Evolutionary conservation across 345 rosid species (phyloP), one percentile per base, ranked within the genome.

Genomic region (Eutrema heterophyllum): DNA sequence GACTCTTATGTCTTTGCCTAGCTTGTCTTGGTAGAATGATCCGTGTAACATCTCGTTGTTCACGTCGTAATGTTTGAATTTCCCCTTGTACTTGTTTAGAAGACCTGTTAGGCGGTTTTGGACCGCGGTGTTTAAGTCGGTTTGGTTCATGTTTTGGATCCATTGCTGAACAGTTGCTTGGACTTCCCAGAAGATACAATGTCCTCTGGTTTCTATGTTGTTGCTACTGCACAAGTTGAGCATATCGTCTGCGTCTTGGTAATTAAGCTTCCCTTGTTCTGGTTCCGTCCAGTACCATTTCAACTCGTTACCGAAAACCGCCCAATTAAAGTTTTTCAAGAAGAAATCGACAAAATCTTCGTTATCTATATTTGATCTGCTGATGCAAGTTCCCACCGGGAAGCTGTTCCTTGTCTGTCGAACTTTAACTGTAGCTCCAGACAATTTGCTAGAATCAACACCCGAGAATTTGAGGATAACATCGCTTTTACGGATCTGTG

Each of bases 231-330:
- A 94, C 54, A 91, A 66, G 48, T 77, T 89, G 53, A 94, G 69
- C 99, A 94, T 83, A 65, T 92, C 97, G 61, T 94, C 99, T 5
- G 97, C 99, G 56, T 94, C 97, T 74, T 76, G 87, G 79, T 90
- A 95, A 72, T 88, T 89, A 65, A 92, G 70, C 56, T 87, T 87
- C 44, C 97, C 99, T 78, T 83, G 81, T 51, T 84, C 93, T 38
- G 99, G 32, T 73, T 95, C 99, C 0, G 96, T 95, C 97, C 97
- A 91, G 72, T 86, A 91, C 98, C 98, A 94, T 80, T 91, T 94
- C 82, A 94, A 50, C 79, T 95, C 97, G 66, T 95, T 95, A 43
- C 84, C 97, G 4, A 95, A 92, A 46, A 92, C 97, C 7, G 91
- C 96, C 99, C 97, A 95, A 54, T 89, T 89, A 78, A 94, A 94